Evolutionary conservation across 2,329 filamentous ascomycete genomes (phyloP).

Genomic region (Cladobotryum protrusum): DNA sequence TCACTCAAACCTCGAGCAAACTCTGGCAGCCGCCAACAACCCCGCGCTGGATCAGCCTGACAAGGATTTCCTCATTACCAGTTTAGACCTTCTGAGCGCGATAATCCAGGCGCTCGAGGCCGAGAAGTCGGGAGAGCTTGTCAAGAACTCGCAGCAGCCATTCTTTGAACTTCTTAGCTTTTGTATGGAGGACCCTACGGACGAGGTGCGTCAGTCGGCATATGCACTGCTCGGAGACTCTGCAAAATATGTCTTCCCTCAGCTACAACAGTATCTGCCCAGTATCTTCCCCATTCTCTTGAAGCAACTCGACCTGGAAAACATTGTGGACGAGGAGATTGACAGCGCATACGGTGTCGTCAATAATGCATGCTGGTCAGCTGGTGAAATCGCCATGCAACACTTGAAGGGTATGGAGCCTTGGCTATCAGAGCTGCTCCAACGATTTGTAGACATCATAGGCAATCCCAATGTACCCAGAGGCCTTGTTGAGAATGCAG

Average conservation of each 20-base stretch:
- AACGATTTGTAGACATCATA: conserved; percentile 74
- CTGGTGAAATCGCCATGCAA: conserved; percentile 83
- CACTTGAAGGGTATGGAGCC: conserved; percentile 68
- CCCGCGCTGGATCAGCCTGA: conserved; percentile 70
- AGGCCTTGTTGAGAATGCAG: conserved; percentile 87
- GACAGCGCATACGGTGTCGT: conserved; percentile 86
- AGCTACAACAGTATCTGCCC: conserved; percentile 68
- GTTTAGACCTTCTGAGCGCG: conserved; percentile 84
- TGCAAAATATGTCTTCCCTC: conserved; percentile 82
- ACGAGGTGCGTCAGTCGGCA: conserved; percentile 92
- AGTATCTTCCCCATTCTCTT: conserved; percentile 76
- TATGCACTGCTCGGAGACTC: conserved; percentile 94
- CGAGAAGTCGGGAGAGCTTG: conserved; percentile 67
- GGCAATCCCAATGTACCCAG: conserved; percentile 78
- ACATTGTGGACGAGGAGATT: conserved; percentile 69
- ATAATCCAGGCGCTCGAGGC: conserved; percentile 84
- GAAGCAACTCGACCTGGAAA: conserved; percentile 77
- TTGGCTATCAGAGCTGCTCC: conserved; percentile 70
- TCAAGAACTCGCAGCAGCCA: conserved; percentile 67
- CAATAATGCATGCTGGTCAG: conserved; percentile 98
- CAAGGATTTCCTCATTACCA: conserved; percentile 95
- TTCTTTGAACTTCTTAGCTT: conserved; percentile 88
- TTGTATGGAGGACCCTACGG: conserved; percentile 85
- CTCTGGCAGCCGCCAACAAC: conserved; percentile 63
- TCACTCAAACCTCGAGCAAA: conserved; percentile 81